Percentiles rank a stretch among this genome's conserved stretches.
Evolutionary conservation across 2,329 filamentous ascomycete genomes (phyloP).

Genomic region (Fusarium nygamai): DNA sequence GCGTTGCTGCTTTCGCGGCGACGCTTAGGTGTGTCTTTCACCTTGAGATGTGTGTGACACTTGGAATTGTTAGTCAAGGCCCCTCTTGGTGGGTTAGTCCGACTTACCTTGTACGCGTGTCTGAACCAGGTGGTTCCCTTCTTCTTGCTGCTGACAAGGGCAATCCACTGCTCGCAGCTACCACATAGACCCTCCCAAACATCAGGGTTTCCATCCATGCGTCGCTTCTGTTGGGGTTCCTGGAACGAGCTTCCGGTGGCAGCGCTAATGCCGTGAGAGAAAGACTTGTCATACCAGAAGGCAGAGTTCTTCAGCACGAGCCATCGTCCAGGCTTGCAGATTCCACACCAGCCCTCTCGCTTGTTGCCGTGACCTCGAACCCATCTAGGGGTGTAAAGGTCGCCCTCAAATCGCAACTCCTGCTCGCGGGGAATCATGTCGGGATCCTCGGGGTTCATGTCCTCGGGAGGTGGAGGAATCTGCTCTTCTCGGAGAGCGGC

Average conservation of each 20-base stretch:
- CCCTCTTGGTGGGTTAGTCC: background rate
- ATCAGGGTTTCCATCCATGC: conserved; percentile 83
- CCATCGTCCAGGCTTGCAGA: conserved; percentile 88
- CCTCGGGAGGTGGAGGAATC: conserved; percentile 77
- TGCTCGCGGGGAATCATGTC: conserved; percentile 82
- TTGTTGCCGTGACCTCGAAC: conserved; percentile 88
- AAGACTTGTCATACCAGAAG: conserved; percentile 94
- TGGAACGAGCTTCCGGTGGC: conserved; percentile 83
- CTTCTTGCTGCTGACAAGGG: conserved; percentile 85
- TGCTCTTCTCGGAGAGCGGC: conserved; percentile 79
- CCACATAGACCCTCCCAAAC: conserved; percentile 84
- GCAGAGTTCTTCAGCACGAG: conserved; percentile 89
- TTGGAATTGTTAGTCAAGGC: conserved; percentile 46
- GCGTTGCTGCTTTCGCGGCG: conserved; percentile 69
- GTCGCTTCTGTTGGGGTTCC: conserved; percentile 76
- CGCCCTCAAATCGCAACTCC: conserved; percentile 80
- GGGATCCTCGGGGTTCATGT: conserved; percentile 82
- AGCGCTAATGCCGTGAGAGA: conserved; percentile 86
- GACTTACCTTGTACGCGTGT: conserved; percentile 83
- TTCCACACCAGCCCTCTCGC: conserved; percentile 89
- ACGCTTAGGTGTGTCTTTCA: conserved; percentile 76
- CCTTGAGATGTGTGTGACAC: conserved; percentile 78
- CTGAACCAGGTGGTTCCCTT: conserved; percentile 94
- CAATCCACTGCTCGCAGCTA: conserved; percentile 83
- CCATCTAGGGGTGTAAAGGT: conserved; percentile 86